Percentiles rank a stretch among this genome's conserved stretches.
phyloP scores from a whole-genome alignment of 2,329 filamentous ascomycete species.

The Sodiomyces alkalinus region DNA sequence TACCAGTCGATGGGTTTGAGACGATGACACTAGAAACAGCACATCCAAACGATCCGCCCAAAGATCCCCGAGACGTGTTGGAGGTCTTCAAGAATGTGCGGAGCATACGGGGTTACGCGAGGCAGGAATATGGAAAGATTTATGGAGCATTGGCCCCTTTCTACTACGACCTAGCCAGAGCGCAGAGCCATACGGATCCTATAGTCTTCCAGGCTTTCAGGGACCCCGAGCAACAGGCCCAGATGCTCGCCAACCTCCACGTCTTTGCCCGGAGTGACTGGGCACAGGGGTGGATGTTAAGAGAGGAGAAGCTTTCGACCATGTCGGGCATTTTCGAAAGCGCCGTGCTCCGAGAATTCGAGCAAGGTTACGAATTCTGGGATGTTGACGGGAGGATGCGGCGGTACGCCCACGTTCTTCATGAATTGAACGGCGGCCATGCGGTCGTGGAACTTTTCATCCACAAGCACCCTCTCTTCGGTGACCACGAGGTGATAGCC shows the following conservation, averaged over 20 bases:
- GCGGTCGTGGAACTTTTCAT: conserved; percentile 75
- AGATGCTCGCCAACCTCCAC: conserved; percentile 70
- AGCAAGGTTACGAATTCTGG: conserved; percentile 77
- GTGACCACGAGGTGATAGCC: conserved; percentile 53
- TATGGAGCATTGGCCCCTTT: conserved; percentile 81
- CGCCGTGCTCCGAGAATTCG: conserved; percentile 80
- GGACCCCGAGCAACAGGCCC: conserved; percentile 80
- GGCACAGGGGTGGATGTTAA: conserved; percentile 54
- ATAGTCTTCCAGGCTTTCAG: conserved; percentile 75
- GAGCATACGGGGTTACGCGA: conserved; percentile 71
- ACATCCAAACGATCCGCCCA: conserved; percentile 22
- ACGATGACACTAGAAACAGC: conserved; percentile 44
- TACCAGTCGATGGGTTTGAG: conserved; percentile 56
- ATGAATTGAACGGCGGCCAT: conserved; percentile 64
- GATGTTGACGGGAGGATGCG: conserved; percentile 84
- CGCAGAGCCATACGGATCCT: conserved; percentile 62
- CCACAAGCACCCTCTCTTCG: conserved; percentile 74
- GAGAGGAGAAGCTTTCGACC: conserved; percentile 55
- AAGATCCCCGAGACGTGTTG: conserved; percentile 50
- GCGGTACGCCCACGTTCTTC: conserved; percentile 75
- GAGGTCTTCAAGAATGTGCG: conserved; percentile 53
- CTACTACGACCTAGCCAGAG: conserved; percentile 66
- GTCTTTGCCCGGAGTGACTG: conserved; percentile 71
- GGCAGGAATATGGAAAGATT: conserved; percentile 80
- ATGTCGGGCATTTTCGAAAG: conserved; percentile 81